Evolutionary conservation across 768 basidiomycete species (phyloP).

Genomic region (Lactarius trivialis): DNA sequence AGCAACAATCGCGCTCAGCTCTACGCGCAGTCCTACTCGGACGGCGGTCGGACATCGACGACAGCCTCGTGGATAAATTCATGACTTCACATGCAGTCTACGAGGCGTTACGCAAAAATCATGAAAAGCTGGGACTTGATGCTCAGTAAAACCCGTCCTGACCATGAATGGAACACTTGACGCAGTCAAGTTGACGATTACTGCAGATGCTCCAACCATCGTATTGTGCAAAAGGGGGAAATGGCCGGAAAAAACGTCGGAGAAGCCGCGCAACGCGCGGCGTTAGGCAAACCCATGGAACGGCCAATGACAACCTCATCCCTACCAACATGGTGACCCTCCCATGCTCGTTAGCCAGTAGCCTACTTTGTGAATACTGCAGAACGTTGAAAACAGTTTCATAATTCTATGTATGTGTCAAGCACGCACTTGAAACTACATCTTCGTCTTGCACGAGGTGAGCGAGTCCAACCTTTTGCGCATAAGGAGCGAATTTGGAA

Average conservation of each 20-base stretch:
- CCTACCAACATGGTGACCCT: not conserved
- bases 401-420: not conserved
- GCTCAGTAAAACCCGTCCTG: too few species aligned
- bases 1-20: too few species aligned
- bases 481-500: constrained; percentile 88
- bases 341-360: not conserved
- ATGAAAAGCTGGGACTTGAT: too few species aligned
- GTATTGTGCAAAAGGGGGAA: not conserved
- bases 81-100: too few species aligned
- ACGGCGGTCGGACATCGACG: too few species aligned
- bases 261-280: not conserved
- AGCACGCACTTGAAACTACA: constrained; percentile 74
- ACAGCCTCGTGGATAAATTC: too few species aligned
- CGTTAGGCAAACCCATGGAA: not conserved
- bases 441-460: constrained; percentile 86
- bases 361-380: constrained; percentile 33
- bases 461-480: constrained; percentile 83
- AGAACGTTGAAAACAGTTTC: constrained; percentile 5
- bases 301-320: not conserved
- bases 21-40: too few species aligned
- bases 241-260: not conserved
- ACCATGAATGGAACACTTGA: too few species aligned
- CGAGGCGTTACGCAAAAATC: too few species aligned
- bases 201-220: not conserved
- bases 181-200: not conserved